Evolutionary conservation across 176 grass and related monocot genomes (phyloP), one percentile per base, ranked within the genome.

Genomic region (Aegilops speltoides): DNA sequence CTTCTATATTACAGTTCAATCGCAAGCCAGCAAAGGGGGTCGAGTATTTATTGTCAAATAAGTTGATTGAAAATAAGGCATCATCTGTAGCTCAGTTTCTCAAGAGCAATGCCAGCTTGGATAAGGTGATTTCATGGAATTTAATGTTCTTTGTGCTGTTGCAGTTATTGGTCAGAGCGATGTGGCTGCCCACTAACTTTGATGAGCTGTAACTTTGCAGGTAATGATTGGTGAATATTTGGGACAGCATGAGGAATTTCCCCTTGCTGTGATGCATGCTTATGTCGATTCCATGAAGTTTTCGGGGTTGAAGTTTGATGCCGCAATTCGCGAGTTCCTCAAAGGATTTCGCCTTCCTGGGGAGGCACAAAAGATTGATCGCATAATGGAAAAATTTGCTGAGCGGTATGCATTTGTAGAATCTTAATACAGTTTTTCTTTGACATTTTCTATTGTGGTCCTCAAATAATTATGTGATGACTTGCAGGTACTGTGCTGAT

Each of bases 341-440:
- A 94, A 89, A 93, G 97, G 94, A 79, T 99, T 99, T 91, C 88
- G 90, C 46, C 97, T 99, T 83, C 97, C 97, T 89, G 97, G 97
- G 15, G 97, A 99, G 86, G 97, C 97, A 79, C 97, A 99, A 77
- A 99, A 99, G 85, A 99, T 99, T 84, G 97, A 99, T 89, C 92
- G 97, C 62, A 99, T 99, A 85, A 99, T 99, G 97, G 97, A 99
- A 88, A 99, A 99, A 72, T 99, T 99, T 87, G 94, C 97, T 85
- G 97, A 99, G 84, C 90, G 97, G 97, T 99, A 94, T 86, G 81
- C 85, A 34, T 68, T 37, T 87, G 45, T 84, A 74, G 65, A 80
- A 64, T 68, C 61, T 83, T 45, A 43, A 79, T 82, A 17, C 2
- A 37, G 31, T 72, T 86, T 68, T 70, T 52, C 22, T 46, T 67